Evolutionary conservation across 2,329 filamentous ascomycete genomes (phyloP).

Genomic region (Cladosporium sp.): DNA sequence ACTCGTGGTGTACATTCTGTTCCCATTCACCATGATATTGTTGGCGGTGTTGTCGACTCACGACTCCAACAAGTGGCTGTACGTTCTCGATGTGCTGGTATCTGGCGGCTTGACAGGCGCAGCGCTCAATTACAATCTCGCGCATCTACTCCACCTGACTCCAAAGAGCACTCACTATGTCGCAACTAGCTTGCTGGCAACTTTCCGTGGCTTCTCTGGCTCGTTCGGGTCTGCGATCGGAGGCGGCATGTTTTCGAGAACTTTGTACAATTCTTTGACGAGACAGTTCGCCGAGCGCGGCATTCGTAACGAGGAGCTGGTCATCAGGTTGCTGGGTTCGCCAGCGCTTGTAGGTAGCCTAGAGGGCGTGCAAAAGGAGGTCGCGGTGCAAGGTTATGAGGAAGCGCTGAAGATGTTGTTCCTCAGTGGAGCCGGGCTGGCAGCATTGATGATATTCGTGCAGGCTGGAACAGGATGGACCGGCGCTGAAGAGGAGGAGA

Average conservation of each 20-base stretch:
- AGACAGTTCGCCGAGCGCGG: conserved; percentile 51
- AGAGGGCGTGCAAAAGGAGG: conserved; percentile 44
- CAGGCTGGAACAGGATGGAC: conserved; percentile 59
- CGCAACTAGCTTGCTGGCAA: conserved; percentile 69
- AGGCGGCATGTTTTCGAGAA: conserved; percentile 68
- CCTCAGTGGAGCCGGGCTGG: conserved; percentile 47
- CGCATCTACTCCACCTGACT: conserved; percentile 72
- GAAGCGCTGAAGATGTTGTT: conserved; percentile 52
- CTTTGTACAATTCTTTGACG: conserved; percentile 54
- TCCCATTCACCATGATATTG: conserved; percentile 55
- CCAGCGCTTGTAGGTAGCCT: conserved; percentile 52
- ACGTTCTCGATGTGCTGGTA: conserved; percentile 58
- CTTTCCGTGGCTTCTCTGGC: conserved; percentile 76
- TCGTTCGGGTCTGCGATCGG: conserved; percentile 77
- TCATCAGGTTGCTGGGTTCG: conserved; percentile 55
- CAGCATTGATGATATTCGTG: conserved; percentile 46
- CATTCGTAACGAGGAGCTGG: conserved; percentile 41
- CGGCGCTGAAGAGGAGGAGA: conserved; percentile 21
- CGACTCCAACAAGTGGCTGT: conserved; percentile 47
- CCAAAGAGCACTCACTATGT: conserved; percentile 65
- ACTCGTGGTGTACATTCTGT: conserved; percentile 54
- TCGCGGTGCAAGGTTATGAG: conserved; percentile 54
- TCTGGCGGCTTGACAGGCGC: conserved; percentile 73
- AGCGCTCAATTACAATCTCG: conserved; percentile 73
- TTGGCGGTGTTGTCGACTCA: conserved; percentile 56